These are phyloP conservation scores for Cymbopogon citratus DNA, from an alignment of 176 grass and related monocot genomes.

Conservation along the genomic window DNA sequence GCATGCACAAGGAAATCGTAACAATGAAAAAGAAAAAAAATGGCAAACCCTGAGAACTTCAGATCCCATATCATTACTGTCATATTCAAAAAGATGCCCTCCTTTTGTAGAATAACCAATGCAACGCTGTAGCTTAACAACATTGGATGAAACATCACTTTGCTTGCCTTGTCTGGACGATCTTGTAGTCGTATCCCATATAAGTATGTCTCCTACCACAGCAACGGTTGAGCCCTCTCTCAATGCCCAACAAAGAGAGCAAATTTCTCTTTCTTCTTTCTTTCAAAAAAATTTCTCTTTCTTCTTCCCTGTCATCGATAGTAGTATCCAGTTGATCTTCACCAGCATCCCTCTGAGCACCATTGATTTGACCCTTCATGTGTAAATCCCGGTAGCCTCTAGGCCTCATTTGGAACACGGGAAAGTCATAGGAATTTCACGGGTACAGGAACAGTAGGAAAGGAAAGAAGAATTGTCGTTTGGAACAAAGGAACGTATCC, in stretches of 20 bases:
- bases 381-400: slow-evolving; percentile 51
- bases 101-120: slow-evolving; percentile 73
- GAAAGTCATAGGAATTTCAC: no score
- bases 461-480: no score
- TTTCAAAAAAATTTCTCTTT: slow-evolving; percentile 88
- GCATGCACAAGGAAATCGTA: not conserved
- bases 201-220: slow-evolving; percentile 79
- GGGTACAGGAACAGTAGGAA: no score
- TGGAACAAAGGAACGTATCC: no score
- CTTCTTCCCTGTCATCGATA: slow-evolving; percentile 51
- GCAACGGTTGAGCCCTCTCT: slow-evolving; percentile 52
- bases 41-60: slow-evolving; percentile 86
- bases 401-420: no score
- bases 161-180: slow-evolving; percentile 52
- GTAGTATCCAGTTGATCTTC: slow-evolving; percentile 38
- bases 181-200: slow-evolving; percentile 60
- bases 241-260: slow-evolving; percentile 85
- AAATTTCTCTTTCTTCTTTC: slow-evolving; percentile 89
- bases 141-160: slow-evolving; percentile 44
- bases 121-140: slow-evolving; percentile 76
- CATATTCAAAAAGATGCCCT: slow-evolving; percentile 92
- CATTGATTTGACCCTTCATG: slow-evolving; percentile 41
- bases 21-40: slow-evolving; percentile 11
- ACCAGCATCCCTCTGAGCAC: slow-evolving; percentile 19
- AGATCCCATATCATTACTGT: slow-evolving; percentile 96